Evolutionary conservation across 73 alveolate genomes (phyloP).

Genomic region (Paramecium bursaria): DNA sequence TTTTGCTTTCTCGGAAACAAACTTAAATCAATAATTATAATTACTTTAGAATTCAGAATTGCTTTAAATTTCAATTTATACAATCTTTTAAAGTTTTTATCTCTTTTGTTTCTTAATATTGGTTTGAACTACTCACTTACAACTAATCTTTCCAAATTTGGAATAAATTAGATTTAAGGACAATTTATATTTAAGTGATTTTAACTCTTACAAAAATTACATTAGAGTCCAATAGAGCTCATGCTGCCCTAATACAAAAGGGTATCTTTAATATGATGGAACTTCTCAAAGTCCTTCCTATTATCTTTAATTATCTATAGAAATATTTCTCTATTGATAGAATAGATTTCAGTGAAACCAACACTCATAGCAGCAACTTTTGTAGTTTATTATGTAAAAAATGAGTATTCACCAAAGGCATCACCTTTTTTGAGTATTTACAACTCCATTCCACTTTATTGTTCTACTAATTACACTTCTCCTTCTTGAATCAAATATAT

Average conservation of each 20-base stretch:
- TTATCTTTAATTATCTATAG: conserved; percentile 7
- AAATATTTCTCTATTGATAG: conserved; percentile 56
- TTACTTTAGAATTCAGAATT: too few species aligned
- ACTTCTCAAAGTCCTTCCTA: conserved; percentile 54
- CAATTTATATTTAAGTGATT: neutral
- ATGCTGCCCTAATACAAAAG: neutral
- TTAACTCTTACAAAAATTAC: neutral
- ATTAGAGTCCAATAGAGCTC: neutral
- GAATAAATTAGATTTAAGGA: conserved; percentile 4
- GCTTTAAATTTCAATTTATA: too few species aligned
- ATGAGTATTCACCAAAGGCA: conserved; percentile 54
- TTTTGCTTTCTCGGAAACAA: too few species aligned
- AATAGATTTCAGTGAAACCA: conserved; percentile 36
- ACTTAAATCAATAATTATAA: too few species aligned
- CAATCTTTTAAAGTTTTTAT: too few species aligned
- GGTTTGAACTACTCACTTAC: too few species aligned
- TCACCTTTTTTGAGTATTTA: neutral
- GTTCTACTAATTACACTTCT: conserved; percentile 27
- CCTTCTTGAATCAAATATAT: conserved; percentile 51
- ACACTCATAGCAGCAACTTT: conserved; percentile 35
- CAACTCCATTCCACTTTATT: neutral
- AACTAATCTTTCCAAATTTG: conserved; percentile 50
- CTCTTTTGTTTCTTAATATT: too few species aligned
- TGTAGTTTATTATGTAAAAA: conserved; percentile 47
- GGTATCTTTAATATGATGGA: conserved; percentile 25